Evolutionary conservation across 208 protist genomes (phyloP), one percentile per base, ranked within the genome.

Genomic region (Endotrypanum monterogeii): DNA sequence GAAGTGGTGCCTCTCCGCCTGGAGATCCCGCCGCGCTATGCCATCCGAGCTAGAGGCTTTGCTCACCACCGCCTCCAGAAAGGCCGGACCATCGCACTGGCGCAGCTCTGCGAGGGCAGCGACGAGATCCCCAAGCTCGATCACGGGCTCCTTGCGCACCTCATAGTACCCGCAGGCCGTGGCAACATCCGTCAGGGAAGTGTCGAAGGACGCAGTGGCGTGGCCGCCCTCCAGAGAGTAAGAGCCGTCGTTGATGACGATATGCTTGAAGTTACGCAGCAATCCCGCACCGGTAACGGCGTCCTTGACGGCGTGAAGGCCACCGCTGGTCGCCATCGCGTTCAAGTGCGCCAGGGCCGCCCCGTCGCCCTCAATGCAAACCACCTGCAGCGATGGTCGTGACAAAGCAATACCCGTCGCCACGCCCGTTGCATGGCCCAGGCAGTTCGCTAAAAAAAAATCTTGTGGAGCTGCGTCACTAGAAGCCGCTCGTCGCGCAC

Each of bases 321-420:
- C 72, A 32, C 89, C 90, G 61, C 76, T 41, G 58, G 67, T 87
- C 30, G 91, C 85, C 52, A 94, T 72, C 18, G 78, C 80, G 35
- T 88, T 92, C 78, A 97, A 80, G 71, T 96, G 94, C 83, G 90
- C 90, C 25, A 97, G 46, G 5, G 87, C 73, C 3, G 90, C 87
- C n/a, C 90, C 91, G 78, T 98, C 94, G 46, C 90, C 92, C 73
- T 97, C 93, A 9, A 98, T 55, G 67, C 91, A 92, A 63, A 86
- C 88, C 1, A 98, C 88, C 51, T 91, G 62, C 60, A 78, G 75
- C 23, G 78, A 67, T 12, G 90, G 89, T 63, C 85, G 83, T 16
- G 82, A 74, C 16, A 95, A 44, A 14, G 94, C 94, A 57, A 98
- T 86, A 52, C 88, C 90, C 0, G 84, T 80, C 28, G 88, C 90